Evolutionary conservation across 1,284 basidiomycete species (phyloP), one percentile per base, ranked within the genome.

Genomic region (Amylostereum chailletii): DNA sequence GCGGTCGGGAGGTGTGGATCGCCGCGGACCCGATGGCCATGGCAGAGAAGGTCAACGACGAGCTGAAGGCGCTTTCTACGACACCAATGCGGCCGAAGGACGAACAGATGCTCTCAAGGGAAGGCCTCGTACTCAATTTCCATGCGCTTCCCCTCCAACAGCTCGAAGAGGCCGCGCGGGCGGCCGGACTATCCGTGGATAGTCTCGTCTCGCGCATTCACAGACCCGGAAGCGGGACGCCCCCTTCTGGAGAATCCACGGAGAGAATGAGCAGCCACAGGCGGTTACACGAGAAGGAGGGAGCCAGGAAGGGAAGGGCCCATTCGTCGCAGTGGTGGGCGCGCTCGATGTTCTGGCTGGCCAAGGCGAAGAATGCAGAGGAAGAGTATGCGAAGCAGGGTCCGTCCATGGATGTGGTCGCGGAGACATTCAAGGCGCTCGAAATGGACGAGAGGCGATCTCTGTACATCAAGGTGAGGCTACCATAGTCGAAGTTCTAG

Each of bases 101-200:
- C 48, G 9, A 42, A 3, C 26, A 53, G 59, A 2, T 64, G 66
- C 51, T 29, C 64, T 62, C 2, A 68, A 62, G 40, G 68, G 72
- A 33, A 71, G 74, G 70, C 74, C 74, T 51, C 27, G 42, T 43
- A 30, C 66, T 86, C 7, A 86, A 86, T 59, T 55, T 84, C 37
- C 73, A 77, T 53, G 80, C 70, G 2, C 67, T 86, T 41, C 68
- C 71, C 29, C 67, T 66, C 19, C 59, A 59, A 5, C 70, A 81
- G 60, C 69, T 84, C 2, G 74, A 81, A 52, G 72, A 70, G 27
- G 77, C 82, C 2, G 78, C 82, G 1, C 67, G 81, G 53, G 83
- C 84, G 59, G 76, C 77, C 8, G 83, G 83, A 2, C 75, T 79
- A 0, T 74, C 82, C 0, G 66, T 83, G 1, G 65, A 70, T 31